Evolutionary conservation across 139 green algal species (phyloP).

Genomic region (Bryopsis sp.): DNA sequence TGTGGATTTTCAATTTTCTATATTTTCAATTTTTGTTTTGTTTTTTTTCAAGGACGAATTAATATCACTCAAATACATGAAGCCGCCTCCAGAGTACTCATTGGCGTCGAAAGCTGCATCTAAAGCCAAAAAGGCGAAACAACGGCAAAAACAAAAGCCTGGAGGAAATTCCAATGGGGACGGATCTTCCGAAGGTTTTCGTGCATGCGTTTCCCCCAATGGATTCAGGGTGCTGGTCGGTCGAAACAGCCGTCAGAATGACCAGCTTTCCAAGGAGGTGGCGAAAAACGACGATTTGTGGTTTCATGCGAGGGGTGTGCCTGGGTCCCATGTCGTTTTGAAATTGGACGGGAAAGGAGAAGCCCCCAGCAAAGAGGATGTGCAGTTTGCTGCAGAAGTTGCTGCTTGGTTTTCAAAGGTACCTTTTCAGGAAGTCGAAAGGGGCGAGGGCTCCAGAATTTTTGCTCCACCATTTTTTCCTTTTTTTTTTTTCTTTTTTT

Average conservation of each 20-base stretch:
- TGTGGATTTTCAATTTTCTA: no score
- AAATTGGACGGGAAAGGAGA: conserved; percentile 15
- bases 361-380: background rate
- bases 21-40: no score
- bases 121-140: conserved; percentile 44
- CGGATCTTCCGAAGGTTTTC: conserved; percentile 25
- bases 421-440: no score
- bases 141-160: conserved; percentile 22
- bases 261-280: conserved; percentile 58
- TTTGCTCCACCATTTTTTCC: no score
- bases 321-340: conserved; percentile 45
- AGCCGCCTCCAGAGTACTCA: conserved; percentile 45
- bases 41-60: conserved; percentile 55
- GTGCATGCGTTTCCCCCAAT: conserved; percentile 46
- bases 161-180: background rate
- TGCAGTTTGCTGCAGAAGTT: conserved; percentile 14
- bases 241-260: conserved; percentile 80
- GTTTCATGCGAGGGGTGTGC: conserved; percentile 73
- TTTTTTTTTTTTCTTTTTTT: no score
- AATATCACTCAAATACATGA: conserved; percentile 49
- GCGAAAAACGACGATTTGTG: conserved; percentile 62
- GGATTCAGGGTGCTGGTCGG: conserved; percentile 60
- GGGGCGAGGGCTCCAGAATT: no score
- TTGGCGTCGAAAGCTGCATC: conserved; percentile 51
- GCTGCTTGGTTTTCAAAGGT: conserved; percentile 20